phyloP scores from a whole-genome alignment of 208 protist genomes.

The Wallacemonas sp. region DNA sequence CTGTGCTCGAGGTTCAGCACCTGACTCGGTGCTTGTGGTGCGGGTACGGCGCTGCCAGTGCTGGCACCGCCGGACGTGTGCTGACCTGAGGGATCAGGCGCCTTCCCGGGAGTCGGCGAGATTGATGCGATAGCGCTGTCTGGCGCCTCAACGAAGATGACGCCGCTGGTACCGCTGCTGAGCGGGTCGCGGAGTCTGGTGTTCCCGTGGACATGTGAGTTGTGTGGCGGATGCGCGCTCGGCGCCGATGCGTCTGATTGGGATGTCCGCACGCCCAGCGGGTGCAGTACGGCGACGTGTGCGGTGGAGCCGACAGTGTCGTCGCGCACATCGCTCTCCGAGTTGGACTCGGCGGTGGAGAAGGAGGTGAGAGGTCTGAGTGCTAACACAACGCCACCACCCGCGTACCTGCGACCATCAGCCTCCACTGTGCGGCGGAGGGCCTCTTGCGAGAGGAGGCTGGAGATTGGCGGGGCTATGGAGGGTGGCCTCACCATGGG shows the following conservation, averaged over 20 bases:
- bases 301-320: slow-evolving; percentile 3
- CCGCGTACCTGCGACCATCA: no score
- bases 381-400: not conserved
- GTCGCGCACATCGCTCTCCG: slow-evolving; percentile 1
- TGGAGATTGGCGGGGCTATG: no score
- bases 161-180: not conserved
- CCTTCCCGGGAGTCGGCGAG: no score
- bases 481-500: not conserved
- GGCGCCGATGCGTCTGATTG: no score
- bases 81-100: no score
- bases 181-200: no score
- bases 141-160: not conserved
- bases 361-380: not conserved
- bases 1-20: not conserved
- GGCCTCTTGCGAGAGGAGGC: not conserved
- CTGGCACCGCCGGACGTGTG: no score
- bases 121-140: no score
- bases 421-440: not conserved
- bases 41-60: no score
- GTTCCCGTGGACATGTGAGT: no score
- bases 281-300: not conserved
- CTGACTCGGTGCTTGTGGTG: not conserved
- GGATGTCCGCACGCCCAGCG: no score
- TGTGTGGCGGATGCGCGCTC: no score
- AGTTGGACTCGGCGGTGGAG: not conserved